Evolutionary conservation across 257 asterid genomes (phyloP), one percentile per base, ranked within the genome.

Genomic region (Rubia yunnanensis): DNA sequence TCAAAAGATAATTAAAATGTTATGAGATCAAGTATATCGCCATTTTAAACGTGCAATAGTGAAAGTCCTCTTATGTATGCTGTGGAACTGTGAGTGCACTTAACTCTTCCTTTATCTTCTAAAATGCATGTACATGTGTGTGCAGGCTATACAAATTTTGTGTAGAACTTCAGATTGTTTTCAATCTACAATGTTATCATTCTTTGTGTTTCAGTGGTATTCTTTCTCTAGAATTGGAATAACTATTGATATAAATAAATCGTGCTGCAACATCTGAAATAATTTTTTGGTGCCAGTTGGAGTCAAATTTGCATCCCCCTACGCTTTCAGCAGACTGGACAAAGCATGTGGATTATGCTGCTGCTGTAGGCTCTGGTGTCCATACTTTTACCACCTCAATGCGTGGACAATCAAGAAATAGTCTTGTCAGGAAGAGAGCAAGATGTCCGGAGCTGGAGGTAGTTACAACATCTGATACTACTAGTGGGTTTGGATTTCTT

Each of bases 301-400:
- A 86, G 88, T 87, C 84, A 64, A 90, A 86, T 82, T 78, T 94
- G 79, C 94, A 79, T 66, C 87, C 70, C 61, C 87, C 76, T 41
- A 92, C 95, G 70, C 76, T 94, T 74, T 88, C 91, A 64, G 76
- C 87, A 55, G 96, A 86, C 66, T 94, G 99, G 99, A 64, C 76
- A 56, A 91, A 94, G 79, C 84, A 87, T 75, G 88, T 86, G 53
- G 99, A 94, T 82, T 76, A 87, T 77, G 84, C 73, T 79, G 70
- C 84, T 76, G 76, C 84, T 61, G 68, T 90, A 81, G 97, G 96
- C 66, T 94, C 99, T 73, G 88, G 94, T 44, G 73, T 74, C 72
- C 92, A 84, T 76, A 71, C 84, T 58, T 67, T 84, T 15, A 52
- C 35, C 57, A 79, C 71, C 69, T 79, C 87, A 44, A 64, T 79